These are phyloP conservation scores for Coemansia sp. DNA, from an alignment of 192 early-diverging fungal species.

Conservation along the genomic window DNA sequence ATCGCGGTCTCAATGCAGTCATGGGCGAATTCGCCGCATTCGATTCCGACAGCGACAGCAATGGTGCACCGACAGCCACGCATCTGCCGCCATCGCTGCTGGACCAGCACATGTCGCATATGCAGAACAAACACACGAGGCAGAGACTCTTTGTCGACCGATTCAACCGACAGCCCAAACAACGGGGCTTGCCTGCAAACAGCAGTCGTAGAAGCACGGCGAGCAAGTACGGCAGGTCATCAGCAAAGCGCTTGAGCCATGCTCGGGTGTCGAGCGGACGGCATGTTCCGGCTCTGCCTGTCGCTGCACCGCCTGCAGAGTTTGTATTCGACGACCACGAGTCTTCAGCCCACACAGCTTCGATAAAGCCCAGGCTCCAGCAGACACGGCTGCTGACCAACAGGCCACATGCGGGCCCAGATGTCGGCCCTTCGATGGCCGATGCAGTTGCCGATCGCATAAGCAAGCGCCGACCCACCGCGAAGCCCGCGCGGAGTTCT, in stretches of 20 bases:
- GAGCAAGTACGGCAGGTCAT: neutral
- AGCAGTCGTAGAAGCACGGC: neutral
- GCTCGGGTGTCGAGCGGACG: neutral
- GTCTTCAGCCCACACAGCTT: neutral
- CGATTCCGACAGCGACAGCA: constrained; percentile 35
- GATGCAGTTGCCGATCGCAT: constrained; percentile 20
- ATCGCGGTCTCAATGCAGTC: constrained; percentile 25
- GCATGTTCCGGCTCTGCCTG: neutral
- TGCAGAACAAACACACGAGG: neutral
- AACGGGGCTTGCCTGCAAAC: neutral
- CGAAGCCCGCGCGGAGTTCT: neutral
- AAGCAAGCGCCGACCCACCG: neutral
- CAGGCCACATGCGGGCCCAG: neutral
- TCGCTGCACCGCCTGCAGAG: constrained; percentile 2
- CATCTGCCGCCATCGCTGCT: neutral
- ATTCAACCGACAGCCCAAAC: constrained; percentile 8
- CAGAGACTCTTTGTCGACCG: constrained; percentile 15
- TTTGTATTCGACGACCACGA: constrained; percentile 46
- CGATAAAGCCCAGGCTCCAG: neutral
- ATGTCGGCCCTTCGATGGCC: neutral
- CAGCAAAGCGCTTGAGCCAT: neutral
- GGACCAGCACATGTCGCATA: constrained; percentile 3
- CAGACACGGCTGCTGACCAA: constrained; percentile 32
- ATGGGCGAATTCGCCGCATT: constrained; percentile 48
- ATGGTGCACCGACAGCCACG: neutral